phyloP scores from a whole-genome alignment of 2,329 filamentous ascomycete species.

The Sclerotinia sclerotiorum region DNA sequence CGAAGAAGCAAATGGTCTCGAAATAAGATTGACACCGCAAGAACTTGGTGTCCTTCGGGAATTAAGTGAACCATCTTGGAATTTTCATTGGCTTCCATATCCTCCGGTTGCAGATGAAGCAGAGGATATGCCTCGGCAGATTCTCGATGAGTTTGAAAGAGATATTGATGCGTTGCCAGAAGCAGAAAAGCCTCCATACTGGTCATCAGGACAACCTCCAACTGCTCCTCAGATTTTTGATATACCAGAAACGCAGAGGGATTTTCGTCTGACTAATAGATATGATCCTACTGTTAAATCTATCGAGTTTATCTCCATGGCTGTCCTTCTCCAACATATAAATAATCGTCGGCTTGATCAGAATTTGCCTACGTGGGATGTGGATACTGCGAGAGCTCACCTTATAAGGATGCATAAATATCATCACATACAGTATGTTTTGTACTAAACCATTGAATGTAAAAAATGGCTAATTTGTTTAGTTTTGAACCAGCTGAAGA shows the following conservation, averaged over 20 bases:
- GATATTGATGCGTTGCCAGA: slow-evolving; percentile 21
- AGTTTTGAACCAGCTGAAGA: background rate
- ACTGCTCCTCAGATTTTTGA: background rate
- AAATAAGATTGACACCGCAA: background rate
- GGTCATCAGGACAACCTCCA: slow-evolving; percentile 13
- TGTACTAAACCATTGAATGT: background rate
- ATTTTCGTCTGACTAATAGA: background rate
- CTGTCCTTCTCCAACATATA: slow-evolving; percentile 2
- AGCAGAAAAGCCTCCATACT: slow-evolving; percentile 19
- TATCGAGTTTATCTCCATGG: background rate
- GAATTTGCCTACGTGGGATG: background rate
- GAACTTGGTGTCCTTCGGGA: slow-evolving; percentile 8
- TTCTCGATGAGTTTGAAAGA: slow-evolving; percentile 25
- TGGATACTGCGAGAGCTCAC: background rate
- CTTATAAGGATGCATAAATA: background rate
- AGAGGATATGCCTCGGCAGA: background rate
- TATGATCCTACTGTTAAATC: background rate
- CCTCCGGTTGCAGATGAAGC: background rate
- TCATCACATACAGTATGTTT: slow-evolving; percentile 13
- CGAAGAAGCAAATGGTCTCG: slow-evolving; percentile 1
- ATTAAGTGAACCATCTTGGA: slow-evolving; percentile 9
- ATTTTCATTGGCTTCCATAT: slow-evolving; percentile 10
- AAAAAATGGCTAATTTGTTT: background rate
- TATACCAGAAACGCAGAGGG: background rate
- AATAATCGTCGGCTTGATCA: background rate